A percentile compares a stretch with the other conserved stretches of the same genome.
Conservation (phyloP, 2,329 filamentous ascomycete genomes). For the Simplicillium sp. region DNA sequence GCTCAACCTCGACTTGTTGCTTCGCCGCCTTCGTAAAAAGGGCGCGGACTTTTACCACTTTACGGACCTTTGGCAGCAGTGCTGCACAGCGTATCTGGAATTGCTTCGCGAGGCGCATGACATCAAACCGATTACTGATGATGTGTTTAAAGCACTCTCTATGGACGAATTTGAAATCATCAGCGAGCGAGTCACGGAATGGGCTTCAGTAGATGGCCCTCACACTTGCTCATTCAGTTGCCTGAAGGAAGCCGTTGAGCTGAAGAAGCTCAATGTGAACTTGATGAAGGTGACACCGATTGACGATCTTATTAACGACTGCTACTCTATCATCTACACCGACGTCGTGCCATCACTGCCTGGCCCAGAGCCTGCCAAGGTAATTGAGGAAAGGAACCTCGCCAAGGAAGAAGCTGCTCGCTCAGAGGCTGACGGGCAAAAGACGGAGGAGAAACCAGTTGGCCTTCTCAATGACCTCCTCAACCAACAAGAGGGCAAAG, state of each 20-base stretch:
- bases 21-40: conserved; percentile 73
- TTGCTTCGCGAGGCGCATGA: conserved; percentile 40
- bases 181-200: conserved; percentile 43
- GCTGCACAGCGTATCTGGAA: conserved; percentile 42
- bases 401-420: conserved; percentile 30
- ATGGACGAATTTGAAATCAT: conserved; percentile 50
- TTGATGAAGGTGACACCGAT: conserved; percentile 79
- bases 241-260: conserved; percentile 47
- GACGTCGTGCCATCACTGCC: conserved; percentile 54
- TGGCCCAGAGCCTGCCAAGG: conserved; percentile 33
- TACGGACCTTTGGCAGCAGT: conserved; percentile 48
- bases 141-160: conserved; percentile 43
- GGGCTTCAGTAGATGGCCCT: conserved; percentile 32
- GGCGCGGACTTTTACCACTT: conserved; percentile 65
- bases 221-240: conserved; percentile 37
- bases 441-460: conserved; percentile 19
- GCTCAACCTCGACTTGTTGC: conserved; percentile 64
- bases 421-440: conserved; percentile 21
- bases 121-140: conserved; percentile 36
- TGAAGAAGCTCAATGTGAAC: conserved; percentile 69
- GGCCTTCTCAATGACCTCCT: conserved; percentile 27
- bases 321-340: conserved; percentile 69
- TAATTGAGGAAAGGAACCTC: conserved; percentile 35
- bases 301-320: conserved; percentile 88
- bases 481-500: conserved; percentile 30